phyloP scores from a whole-genome alignment of 371 early-diverging fungal species.

The Chytridium lagenaria region DNA sequence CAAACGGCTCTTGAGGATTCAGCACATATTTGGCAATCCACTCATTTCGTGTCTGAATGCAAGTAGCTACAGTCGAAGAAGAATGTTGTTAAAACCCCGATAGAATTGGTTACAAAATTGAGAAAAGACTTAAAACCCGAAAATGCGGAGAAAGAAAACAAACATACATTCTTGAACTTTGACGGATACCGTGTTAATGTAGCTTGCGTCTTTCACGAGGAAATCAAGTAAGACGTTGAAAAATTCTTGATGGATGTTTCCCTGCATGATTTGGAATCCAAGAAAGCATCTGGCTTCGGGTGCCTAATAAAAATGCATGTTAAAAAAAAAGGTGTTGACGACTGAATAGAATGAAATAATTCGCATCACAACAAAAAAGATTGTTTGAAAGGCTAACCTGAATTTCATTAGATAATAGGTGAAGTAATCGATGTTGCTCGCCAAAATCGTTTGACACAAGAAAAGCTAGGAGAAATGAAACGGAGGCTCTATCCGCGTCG shows the following conservation, averaged over 20 bases:
- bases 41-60: slow-evolving; percentile 28
- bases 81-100: not conserved
- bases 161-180: slow-evolving; percentile 28
- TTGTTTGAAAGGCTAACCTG: slow-evolving; percentile 31
- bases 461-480: slow-evolving; percentile 31
- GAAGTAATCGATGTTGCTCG: slow-evolving; percentile 25
- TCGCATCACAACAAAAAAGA: not conserved
- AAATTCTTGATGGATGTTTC: slow-evolving; percentile 51
- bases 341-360: not conserved
- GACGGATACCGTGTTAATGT: slow-evolving; percentile 32
- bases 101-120: not conserved
- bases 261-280: slow-evolving; percentile 57
- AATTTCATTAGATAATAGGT: slow-evolving; percentile 44
- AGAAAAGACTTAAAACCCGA: not conserved
- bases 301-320: slow-evolving; percentile 5
- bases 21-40: slow-evolving; percentile 49
- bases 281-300: slow-evolving; percentile 56
- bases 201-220: slow-evolving; percentile 28
- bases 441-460: slow-evolving; percentile 23
- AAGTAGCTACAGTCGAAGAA: slow-evolving; percentile 31
- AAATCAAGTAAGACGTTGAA: slow-evolving; percentile 41
- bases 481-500: slow-evolving; percentile 25
- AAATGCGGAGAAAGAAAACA: slow-evolving; percentile 8
- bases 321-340: too few relatives aligned
- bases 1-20: slow-evolving; percentile 37